Evolutionary conservation across 495 filamentous ascomycete genomes (phyloP).

Genomic region (Penicillium parvum): DNA sequence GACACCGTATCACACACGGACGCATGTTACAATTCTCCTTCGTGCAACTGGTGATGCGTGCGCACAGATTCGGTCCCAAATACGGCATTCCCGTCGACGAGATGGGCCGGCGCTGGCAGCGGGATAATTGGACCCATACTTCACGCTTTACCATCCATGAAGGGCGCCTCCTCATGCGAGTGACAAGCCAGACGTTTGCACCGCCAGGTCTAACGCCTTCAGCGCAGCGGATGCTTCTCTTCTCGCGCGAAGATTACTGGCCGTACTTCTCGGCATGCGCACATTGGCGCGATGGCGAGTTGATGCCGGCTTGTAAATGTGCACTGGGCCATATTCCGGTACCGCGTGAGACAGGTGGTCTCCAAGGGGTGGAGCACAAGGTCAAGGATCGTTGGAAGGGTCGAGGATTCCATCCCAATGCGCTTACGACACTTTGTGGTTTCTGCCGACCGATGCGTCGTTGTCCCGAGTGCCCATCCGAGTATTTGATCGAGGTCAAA

Average conservation of each 20-base stretch:
- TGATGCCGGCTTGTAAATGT: constrained; percentile 56
- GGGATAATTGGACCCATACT: constrained; percentile 46
- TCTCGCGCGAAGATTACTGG: constrained; percentile 54
- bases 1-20: constrained; percentile 48
- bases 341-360: constrained; percentile 32
- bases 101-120: constrained; percentile 47
- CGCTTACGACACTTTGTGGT: constrained; percentile 46
- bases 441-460: constrained; percentile 53
- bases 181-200: constrained; percentile 44
- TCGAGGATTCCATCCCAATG: constrained; percentile 37
- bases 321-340: constrained; percentile 51
- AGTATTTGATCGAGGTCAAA: constrained; percentile 56
- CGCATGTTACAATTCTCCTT: constrained; percentile 51
- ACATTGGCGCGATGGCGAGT: constrained; percentile 56
- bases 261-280: constrained; percentile 56
- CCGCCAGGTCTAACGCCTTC: constrained; percentile 38
- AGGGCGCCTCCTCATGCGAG: constrained; percentile 50
- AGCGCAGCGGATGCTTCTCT: constrained; percentile 48
- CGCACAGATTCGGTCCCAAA: constrained; percentile 30
- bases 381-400: constrained; percentile 34
- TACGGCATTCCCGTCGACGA: constrained; percentile 43
- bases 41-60: constrained; percentile 48
- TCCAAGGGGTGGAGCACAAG: constrained; percentile 38
- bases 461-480: constrained; percentile 56
- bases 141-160: constrained; percentile 48